Evolutionary conservation across 352 stramenopile species (phyloP), one percentile per base, ranked within the genome.

Genomic region (Globisporangium nagaii): DNA sequence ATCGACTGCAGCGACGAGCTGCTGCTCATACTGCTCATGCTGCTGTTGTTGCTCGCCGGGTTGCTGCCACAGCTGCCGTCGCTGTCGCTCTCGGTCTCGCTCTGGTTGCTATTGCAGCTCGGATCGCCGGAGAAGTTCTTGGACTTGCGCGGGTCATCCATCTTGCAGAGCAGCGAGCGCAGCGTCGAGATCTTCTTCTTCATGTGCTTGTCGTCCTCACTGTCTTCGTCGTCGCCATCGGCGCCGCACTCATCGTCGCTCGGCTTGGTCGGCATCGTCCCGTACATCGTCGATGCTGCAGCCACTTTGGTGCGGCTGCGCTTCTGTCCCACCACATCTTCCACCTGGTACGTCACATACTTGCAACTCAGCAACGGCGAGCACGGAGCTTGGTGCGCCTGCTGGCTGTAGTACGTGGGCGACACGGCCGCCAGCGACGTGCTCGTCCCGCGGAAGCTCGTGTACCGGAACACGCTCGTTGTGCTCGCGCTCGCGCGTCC

Each of bases 1-100:
- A 90, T 90, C 24, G 80, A 88, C 59, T 86, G 77, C 31, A 88
- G 66, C 39, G 63, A 71, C 0, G 58, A 40, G n/a, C 13, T 39
- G 43, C 50, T 49, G 9, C 46, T 58, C 4, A 49, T 11, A 9
- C 25, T 35, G 17, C 27, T n/a, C n/a, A n/a, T n/a, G n/a, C 47
- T 53, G 52, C 56, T 70, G 53, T 59, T 73, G 20, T 27, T 53
- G 24, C 47, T 58, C 28, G 49, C 31, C 11, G 65, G 56, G 54
- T 55, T 58, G 54, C 46, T 47, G 8, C 68, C 70, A 54, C 63
- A 83, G 52, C 75, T 85, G 2, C 71, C 70, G 58, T 90, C 80
- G 36, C 80, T 90, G 52, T 90, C 80, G 64, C 80, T 90, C 37
- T 90, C 80, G 3, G 80, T 90, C 63, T 90, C 80, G 58, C 80